These are phyloP conservation scores for Plasmodium gonderi DNA, from an alignment of 169 alveolate species.

Conservation along the genomic window DNA sequence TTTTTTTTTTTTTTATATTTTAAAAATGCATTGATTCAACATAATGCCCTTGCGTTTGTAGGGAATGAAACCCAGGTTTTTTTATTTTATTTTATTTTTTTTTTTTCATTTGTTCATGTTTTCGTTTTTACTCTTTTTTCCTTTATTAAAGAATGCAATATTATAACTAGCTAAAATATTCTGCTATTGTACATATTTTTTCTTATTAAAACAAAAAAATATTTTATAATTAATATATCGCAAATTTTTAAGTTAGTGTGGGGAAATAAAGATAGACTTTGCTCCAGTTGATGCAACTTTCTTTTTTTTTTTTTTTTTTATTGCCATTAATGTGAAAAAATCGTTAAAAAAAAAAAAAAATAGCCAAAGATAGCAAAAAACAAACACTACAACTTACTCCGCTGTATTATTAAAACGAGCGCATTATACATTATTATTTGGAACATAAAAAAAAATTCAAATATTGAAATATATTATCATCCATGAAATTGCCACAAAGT, in stretches of 20 bases:
- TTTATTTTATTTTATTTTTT: constrained; percentile 1
- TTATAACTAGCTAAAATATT: constrained; percentile 8
- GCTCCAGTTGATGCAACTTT: not conserved
- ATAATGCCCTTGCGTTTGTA: not conserved
- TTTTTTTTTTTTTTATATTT: not conserved
- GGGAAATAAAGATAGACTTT: not conserved
- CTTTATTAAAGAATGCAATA: not conserved
- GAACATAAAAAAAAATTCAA: not conserved
- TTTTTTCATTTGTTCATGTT: not conserved
- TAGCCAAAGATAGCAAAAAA: not conserved
- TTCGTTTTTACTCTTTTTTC: not conserved
- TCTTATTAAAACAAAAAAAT: constrained; percentile 5
- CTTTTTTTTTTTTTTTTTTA: constrained; percentile 6
- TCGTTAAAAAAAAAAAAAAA: not conserved
- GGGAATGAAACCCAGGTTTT: not conserved
- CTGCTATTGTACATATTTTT: not conserved
- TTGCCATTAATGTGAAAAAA: not conserved
- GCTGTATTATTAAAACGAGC: not conserved
- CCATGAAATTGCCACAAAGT: not conserved
- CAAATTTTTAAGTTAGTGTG: not conserved
- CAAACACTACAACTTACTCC: not conserved
- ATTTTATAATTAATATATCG: not conserved
- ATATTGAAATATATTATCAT: not conserved
- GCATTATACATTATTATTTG: not conserved
- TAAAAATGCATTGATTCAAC: not conserved